These are phyloP conservation scores for Halteria grandinella DNA, from an alignment of 73 alveolate species.

Conservation along the genomic window DNA sequence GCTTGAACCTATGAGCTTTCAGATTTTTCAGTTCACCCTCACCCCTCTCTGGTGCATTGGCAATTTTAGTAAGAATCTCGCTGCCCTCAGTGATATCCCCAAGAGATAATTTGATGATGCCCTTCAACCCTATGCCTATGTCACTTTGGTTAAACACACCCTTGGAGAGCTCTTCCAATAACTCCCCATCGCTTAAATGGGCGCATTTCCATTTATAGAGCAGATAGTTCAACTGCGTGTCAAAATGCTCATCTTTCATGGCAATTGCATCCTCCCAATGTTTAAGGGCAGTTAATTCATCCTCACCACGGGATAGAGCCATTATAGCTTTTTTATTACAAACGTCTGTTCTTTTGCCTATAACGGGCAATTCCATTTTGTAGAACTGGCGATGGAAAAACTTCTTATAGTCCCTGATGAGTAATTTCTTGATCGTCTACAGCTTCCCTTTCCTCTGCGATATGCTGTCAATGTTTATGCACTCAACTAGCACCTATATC, in stretches of 20 bases:
- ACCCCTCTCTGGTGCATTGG: constrained; percentile 19
- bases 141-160: constrained; percentile 33
- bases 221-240: constrained; percentile 41
- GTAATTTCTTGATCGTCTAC: constrained; percentile 28
- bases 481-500: constrained; percentile 63
- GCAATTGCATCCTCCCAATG: constrained; percentile 56
- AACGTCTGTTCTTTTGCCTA: constrained; percentile 39
- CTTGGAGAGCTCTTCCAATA: neutral
- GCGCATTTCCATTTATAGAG: constrained; percentile 48
- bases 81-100: constrained; percentile 54
- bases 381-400: constrained; percentile 44
- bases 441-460: constrained; percentile 61
- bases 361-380: constrained; percentile 55
- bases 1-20: constrained; percentile 22
- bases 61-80: constrained; percentile 22
- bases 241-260: constrained; percentile 51
- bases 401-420: constrained; percentile 55
- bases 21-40: neutral
- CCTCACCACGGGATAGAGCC: constrained; percentile 22
- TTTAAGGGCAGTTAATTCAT: constrained; percentile 33
- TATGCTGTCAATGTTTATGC: constrained; percentile 60
- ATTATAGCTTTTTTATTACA: constrained; percentile 56
- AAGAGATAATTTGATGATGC: constrained; percentile 23
- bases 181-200: constrained; percentile 47
- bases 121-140: constrained; percentile 31